Percentiles rank a stretch among this genome's conserved stretches.
phyloP scores from a whole-genome alignment of 2,329 filamentous ascomycete species.

The Dactylellina parvicollis region DNA sequence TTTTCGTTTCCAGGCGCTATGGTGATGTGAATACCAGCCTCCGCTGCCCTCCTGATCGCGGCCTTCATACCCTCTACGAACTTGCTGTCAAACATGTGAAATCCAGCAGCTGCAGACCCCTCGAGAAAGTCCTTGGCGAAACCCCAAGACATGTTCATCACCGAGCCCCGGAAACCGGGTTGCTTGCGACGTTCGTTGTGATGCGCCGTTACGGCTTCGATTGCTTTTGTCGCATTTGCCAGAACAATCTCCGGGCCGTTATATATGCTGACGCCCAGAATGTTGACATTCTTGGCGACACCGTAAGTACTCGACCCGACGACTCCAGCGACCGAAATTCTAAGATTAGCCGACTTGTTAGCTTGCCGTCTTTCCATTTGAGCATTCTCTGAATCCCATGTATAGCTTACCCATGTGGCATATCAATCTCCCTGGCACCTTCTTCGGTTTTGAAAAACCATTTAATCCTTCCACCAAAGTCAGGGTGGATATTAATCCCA shows the following conservation, averaged over 20 bases:
- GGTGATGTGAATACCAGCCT: constrained; percentile 61
- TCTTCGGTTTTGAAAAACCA: constrained; percentile 63
- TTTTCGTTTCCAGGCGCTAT: constrained; percentile 62
- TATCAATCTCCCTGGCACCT: too few relatives aligned
- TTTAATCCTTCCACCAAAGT: constrained; percentile 58
- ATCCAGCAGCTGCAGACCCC: constrained; percentile 66
- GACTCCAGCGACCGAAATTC: constrained; percentile 60
- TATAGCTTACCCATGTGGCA: constrained; percentile 56
- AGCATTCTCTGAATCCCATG: too few relatives aligned
- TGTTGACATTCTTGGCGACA: constrained; percentile 63
- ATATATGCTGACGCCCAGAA: constrained; percentile 66
- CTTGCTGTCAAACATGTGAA: constrained; percentile 62
- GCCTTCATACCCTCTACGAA: constrained; percentile 65
- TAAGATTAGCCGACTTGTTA: too few relatives aligned
- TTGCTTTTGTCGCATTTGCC: constrained; percentile 59
- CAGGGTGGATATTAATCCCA: constrained; percentile 60
- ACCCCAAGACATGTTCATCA: constrained; percentile 69
- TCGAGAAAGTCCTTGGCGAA: constrained; percentile 62
- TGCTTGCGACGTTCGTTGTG: constrained; percentile 63
- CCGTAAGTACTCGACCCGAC: constrained; percentile 60
- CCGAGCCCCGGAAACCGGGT: constrained; percentile 59
- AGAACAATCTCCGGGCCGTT: too few relatives aligned
- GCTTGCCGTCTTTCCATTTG: too few relatives aligned
- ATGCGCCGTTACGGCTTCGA: constrained; percentile 62
- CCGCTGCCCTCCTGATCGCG: constrained; percentile 64